Percentiles rank a stretch among this genome's conserved stretches.
Evolutionary conservation across 2,329 filamentous ascomycete species (phyloP).

Genomic region (Aureobasidium musti): DNA sequence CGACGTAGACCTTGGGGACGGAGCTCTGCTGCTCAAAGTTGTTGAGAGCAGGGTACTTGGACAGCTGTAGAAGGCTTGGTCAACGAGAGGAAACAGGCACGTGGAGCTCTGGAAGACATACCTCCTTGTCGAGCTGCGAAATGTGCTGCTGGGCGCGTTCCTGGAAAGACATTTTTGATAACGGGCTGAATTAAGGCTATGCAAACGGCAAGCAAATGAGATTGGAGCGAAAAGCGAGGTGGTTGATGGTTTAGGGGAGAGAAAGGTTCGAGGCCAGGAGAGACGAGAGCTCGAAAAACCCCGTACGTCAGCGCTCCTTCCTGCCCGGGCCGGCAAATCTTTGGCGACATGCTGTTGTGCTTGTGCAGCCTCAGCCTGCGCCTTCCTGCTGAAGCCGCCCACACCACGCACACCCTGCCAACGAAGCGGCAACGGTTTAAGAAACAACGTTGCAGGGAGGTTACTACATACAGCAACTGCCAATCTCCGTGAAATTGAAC

Average conservation of each 20-base stretch:
- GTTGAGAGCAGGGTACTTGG: slow-evolving; percentile 80
- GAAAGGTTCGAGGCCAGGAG: slow-evolving; percentile 17
- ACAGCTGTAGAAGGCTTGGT: slow-evolving; percentile 60
- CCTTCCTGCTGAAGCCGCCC: not conserved
- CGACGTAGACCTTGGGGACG: slow-evolving; percentile 81
- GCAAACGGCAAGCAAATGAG: slow-evolving; percentile 28
- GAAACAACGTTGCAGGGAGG: slow-evolving; percentile 20
- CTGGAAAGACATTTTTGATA: slow-evolving; percentile 66
- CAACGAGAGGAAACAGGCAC: slow-evolving; percentile 29
- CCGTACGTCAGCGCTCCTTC: slow-evolving; percentile 8
- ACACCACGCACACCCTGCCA: not conserved
- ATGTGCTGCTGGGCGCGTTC: slow-evolving; percentile 76
- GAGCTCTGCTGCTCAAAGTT: slow-evolving; percentile 83
- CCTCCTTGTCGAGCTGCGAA: slow-evolving; percentile 79
- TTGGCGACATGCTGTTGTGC: not conserved
- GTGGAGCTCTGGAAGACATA: slow-evolving; percentile 48
- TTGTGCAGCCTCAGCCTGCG: not conserved
- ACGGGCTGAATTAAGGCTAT: slow-evolving; percentile 14
- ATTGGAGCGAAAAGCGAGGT: not conserved
- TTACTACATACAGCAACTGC: slow-evolving; percentile 14
- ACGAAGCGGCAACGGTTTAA: slow-evolving; percentile 15
- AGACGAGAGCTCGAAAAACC: slow-evolving; percentile 1
- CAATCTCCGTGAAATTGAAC: slow-evolving; percentile 20
- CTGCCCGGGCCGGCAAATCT: slow-evolving; percentile 13
- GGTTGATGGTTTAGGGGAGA: slow-evolving; percentile 14